Percentiles rank a stretch among this genome's conserved stretches.
phyloP scores from a whole-genome alignment of 2,329 filamentous ascomycete genomes.

The Chrysoporthe cubensis region DNA sequence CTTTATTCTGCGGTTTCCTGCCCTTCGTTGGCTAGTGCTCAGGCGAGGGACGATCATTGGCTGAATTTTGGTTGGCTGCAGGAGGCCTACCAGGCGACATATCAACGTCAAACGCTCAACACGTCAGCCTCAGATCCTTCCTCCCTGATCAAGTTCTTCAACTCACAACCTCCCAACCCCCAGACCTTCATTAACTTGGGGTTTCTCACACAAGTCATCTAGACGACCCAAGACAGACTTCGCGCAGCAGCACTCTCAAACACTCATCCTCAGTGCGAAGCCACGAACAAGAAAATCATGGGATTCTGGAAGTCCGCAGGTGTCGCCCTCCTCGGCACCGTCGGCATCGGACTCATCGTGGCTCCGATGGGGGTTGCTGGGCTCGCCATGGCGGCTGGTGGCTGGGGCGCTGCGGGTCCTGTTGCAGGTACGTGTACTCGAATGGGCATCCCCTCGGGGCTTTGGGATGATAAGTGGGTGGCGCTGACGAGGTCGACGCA shows the following conservation, averaged over 20 bases:
- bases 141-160: neutral
- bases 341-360: neutral
- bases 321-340: neutral
- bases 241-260: neutral
- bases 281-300: neutral
- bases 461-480: neutral
- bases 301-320: too few relatives aligned
- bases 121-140: neutral
- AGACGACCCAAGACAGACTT: neutral
- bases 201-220: neutral
- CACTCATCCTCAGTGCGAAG: neutral
- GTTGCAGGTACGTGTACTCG: constrained; percentile 22
- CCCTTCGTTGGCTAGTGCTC: too few relatives aligned
- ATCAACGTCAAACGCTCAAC: neutral
- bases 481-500: constrained; percentile 17
- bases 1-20: too few relatives aligned
- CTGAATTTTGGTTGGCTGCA: constrained; percentile 10
- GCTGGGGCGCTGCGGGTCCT: constrained; percentile 25
- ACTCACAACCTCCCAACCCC: neutral
- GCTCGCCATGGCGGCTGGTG: constrained; percentile 20
- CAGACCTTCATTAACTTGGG: neutral
- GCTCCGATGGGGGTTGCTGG: constrained; percentile 25
- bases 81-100: constrained; percentile 16
- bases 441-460: neutral
- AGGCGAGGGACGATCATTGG: too few relatives aligned